Conservation (phyloP, 352 stramenopile genomes). For the Phytophthora pseudosyringae region DNA sequence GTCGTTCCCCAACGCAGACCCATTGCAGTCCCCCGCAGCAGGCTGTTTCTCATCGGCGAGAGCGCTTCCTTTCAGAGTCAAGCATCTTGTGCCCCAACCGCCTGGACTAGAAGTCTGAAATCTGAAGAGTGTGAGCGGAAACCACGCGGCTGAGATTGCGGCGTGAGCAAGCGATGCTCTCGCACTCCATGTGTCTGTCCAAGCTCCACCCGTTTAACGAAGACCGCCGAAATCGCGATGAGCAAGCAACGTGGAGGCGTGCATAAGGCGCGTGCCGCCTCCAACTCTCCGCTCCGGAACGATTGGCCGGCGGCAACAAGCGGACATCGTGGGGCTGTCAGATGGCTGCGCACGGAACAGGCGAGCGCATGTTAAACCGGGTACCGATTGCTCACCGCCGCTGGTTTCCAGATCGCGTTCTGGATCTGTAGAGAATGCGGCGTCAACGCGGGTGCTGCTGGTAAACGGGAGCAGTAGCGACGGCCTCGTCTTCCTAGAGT, state of each 20-base stretch:
- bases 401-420: slow-evolving; percentile 3
- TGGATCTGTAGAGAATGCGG: not conserved
- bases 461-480: too few relatives aligned
- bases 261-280: slow-evolving; percentile 20
- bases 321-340: slow-evolving; percentile 12
- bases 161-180: slow-evolving; percentile 28
- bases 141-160: slow-evolving; percentile 8
- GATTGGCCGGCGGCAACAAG: slow-evolving; percentile 34
- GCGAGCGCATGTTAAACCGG: slow-evolving; percentile 24
- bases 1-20: not conserved
- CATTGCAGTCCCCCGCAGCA: not conserved
- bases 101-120: slow-evolving; percentile 21
- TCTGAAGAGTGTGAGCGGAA: slow-evolving; percentile 8
- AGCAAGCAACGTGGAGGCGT: slow-evolving; percentile 24
- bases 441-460: too few relatives aligned
- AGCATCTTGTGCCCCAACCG: not conserved
- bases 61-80: not conserved
- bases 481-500: slow-evolving; percentile 1
- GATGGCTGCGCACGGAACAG: slow-evolving; percentile 26
- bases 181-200: not conserved
- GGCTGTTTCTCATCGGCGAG: not conserved
- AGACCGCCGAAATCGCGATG: slow-evolving; percentile 34
- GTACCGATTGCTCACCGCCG: slow-evolving; percentile 14
- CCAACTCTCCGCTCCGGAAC: slow-evolving; percentile 26
- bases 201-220: slow-evolving; percentile 22